These are phyloP conservation scores for Hanseniaspora hatyaiensis DNA, from an alignment of 805 yeast species.

Conservation along the genomic window DNA sequence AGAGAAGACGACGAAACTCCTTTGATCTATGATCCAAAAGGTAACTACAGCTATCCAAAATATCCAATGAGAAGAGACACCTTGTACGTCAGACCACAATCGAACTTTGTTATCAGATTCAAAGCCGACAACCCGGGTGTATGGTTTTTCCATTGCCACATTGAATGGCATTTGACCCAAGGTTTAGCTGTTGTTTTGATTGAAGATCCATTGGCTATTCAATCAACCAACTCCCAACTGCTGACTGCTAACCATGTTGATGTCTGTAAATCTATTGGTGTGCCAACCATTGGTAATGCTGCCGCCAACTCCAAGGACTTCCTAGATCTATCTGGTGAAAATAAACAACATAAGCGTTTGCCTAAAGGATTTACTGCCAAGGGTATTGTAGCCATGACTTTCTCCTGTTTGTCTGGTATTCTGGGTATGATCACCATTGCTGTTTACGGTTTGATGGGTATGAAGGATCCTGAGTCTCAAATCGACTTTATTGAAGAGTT, in stretches of 20 bases:
- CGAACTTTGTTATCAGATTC: constrained; percentile 77
- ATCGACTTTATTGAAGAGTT: constrained; percentile 41
- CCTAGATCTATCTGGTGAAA: constrained; percentile 63
- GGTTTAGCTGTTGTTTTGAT: constrained; percentile 73
- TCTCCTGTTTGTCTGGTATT: constrained; percentile 76
- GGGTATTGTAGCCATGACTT: constrained; percentile 88
- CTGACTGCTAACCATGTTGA: constrained; percentile 49
- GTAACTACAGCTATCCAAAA: constrained; percentile 45
- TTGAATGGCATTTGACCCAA: constrained; percentile 96
- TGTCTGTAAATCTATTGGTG: constrained; percentile 48
- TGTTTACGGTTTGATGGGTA: constrained; percentile 76
- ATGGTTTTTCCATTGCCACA: constrained; percentile 98
- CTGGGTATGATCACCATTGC: constrained; percentile 69
- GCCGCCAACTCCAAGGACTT: constrained; percentile 63
- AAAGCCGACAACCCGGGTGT: constrained; percentile 93
- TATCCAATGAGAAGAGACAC: constrained; percentile 80
- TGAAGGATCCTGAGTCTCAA: constrained; percentile 53
- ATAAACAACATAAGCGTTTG: constrained; percentile 50
- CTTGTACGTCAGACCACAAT: constrained; percentile 65
- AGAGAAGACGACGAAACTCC: constrained; percentile 44
- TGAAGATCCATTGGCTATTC: constrained; percentile 72
- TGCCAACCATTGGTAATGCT: constrained; percentile 65
- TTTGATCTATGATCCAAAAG: constrained; percentile 43
- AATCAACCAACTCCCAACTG: constrained; percentile 40
- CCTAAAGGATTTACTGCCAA: constrained; percentile 89